These are phyloP conservation scores for Solanum chiquidenum DNA, from an alignment of 257 asterid genomes.

Conservation along the genomic window DNA sequence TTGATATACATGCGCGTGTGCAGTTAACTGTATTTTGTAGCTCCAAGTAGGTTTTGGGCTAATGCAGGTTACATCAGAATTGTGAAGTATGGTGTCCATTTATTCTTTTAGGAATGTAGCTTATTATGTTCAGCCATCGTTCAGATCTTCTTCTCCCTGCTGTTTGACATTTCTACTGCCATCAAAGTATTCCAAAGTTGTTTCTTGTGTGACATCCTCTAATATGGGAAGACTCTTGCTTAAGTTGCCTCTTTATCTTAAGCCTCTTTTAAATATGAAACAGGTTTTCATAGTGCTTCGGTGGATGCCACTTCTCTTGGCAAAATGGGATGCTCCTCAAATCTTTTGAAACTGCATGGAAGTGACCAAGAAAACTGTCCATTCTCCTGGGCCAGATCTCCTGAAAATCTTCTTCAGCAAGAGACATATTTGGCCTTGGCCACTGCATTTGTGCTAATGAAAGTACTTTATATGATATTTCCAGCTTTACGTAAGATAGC, in stretches of 20 bases:
- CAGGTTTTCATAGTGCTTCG: conserved; percentile 31
- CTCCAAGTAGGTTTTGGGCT: neutral
- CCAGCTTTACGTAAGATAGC: conserved; percentile 36
- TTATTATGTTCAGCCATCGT: neutral
- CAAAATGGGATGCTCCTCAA: conserved; percentile 28
- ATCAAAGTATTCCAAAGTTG: neutral
- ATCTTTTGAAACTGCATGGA: conserved; percentile 14
- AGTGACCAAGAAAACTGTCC: conserved; percentile 51
- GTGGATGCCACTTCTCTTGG: conserved; percentile 23
- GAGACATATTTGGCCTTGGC: conserved; percentile 70
- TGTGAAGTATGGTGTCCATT: neutral
- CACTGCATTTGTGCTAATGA: conserved; percentile 47
- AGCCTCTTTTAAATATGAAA: neutral
- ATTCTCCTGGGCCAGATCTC: conserved; percentile 73
- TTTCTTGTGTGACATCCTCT: neutral
- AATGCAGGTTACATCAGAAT: neutral
- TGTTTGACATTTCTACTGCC: neutral
- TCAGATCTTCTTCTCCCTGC: neutral
- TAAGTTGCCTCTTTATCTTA: neutral
- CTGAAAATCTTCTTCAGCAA: conserved; percentile 58
- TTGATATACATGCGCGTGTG: neutral
- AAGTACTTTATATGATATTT: conserved; percentile 34
- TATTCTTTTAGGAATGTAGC: neutral
- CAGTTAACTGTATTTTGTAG: neutral
- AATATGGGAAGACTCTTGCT: neutral